Evolutionary conservation across 225 moss, liverwort and hornwort species (phyloP), one percentile per base, ranked within the genome.

Genomic region (Straminergon stramineum): DNA sequence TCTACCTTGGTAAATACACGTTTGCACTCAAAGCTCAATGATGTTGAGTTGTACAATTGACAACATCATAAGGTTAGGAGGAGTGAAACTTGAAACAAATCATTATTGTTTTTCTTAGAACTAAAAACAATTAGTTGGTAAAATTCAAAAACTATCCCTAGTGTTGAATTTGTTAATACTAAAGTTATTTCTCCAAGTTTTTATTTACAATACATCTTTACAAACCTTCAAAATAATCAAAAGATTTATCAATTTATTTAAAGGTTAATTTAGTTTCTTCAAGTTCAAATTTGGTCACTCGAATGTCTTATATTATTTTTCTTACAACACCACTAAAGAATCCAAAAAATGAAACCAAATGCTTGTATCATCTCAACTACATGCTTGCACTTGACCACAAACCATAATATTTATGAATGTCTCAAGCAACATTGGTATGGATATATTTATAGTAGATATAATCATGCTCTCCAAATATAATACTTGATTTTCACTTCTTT

Each of bases 181-280:
- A 71, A 26, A 26, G 13, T 15, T 71, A 26, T 9, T 71, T 71
- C 9, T 41, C 3, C 0, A 34, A 26, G 8, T 8, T 48, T 48
- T 48, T 41, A 5, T 41, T 26, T 23, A 70, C 39, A 24, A 24
- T 41, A 71, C 10, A 41, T 26, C 5, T 26, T 71, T 9, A 26
- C 1, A 27, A 15, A 43, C 27, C 3, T 73, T 73, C 1, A 27
- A 15, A 27, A 48, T 48, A 48, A 48, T 43, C 8, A 5, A 70
- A 2, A 70, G 1, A 23, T 24, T 7, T 39, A 70, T 4, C 7
- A 39, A 17, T 73, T 0, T 1, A 0, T 39, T 3, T 71, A 71
- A 15, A 71, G 2, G 26, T 27, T 43, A 43, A 15, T 73, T 26
- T 27, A 15, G 3, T 27, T 43, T 43, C 7, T 15, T 43, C 3